Evolutionary conservation across 2,329 filamentous ascomycete genomes (phyloP).

Genomic region (Rhynchosporium graminicola): DNA sequence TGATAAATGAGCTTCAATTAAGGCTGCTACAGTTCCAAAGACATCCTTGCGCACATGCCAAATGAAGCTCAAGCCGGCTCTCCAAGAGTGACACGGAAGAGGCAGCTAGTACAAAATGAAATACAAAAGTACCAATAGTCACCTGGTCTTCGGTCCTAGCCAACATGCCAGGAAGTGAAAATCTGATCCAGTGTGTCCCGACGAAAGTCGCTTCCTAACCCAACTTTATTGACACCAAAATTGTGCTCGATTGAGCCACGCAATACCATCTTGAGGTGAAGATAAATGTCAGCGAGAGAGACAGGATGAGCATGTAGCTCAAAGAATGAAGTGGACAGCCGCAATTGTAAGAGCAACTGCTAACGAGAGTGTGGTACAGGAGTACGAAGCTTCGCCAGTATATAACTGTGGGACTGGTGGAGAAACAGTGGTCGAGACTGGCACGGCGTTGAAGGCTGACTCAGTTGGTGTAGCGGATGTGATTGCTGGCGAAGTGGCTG

Average conservation of each 20-base stretch:
- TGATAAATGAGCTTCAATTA: slow-evolving; percentile 22
- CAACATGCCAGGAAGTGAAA: slow-evolving; percentile 11
- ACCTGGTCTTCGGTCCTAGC: slow-evolving; percentile 6
- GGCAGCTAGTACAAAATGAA: slow-evolving; percentile 23
- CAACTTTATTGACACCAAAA: not conserved
- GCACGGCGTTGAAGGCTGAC: slow-evolving; percentile 18
- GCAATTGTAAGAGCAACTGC: slow-evolving; percentile 6
- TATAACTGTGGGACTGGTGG: slow-evolving; percentile 17
- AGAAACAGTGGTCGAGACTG: slow-evolving; percentile 14
- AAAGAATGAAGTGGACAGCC: slow-evolving; percentile 12
- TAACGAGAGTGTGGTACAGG: not conserved
- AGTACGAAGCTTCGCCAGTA: slow-evolving; percentile 13
- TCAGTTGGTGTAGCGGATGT: slow-evolving; percentile 22
- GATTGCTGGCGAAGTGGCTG: slow-evolving; percentile 16
- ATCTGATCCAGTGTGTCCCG: slow-evolving; percentile 15
- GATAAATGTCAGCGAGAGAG: not conserved
- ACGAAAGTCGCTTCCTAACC: not conserved
- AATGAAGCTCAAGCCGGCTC: slow-evolving; percentile 18
- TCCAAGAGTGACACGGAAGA: slow-evolving; percentile 3
- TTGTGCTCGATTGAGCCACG: not conserved
- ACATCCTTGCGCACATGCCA: slow-evolving; percentile 26
- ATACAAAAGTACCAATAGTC: slow-evolving; percentile 24
- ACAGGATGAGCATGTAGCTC: not conserved
- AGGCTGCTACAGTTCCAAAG: slow-evolving; percentile 29
- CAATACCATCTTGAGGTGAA: not conserved